A percentile compares a stretch with the other conserved stretches of the same genome.
These are phyloP conservation scores for Alternaria sp. DNA, from an alignment of 2,329 filamentous ascomycete genomes.

Conservation along the genomic window DNA sequence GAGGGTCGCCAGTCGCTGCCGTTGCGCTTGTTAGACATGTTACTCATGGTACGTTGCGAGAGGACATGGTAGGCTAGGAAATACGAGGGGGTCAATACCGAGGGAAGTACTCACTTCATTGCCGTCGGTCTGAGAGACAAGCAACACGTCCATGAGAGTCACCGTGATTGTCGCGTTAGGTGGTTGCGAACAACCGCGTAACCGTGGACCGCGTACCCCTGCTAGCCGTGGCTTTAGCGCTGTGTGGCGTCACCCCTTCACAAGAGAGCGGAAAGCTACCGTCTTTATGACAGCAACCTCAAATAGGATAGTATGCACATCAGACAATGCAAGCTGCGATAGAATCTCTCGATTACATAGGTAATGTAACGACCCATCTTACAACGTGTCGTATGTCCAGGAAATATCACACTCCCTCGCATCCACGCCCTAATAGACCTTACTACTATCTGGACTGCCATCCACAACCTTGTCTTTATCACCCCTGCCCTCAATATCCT, in stretches of 20 bases:
- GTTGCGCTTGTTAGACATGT: not conserved
- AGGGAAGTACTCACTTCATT: slow-evolving; percentile 25
- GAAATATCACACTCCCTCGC: not conserved
- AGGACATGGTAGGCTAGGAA: not conserved
- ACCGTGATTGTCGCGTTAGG: slow-evolving; percentile 30
- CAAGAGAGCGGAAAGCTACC: not conserved
- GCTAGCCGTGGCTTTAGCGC: slow-evolving; percentile 20
- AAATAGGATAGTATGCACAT: not conserved
- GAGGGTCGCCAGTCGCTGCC: slow-evolving; percentile 23
- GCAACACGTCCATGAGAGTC: slow-evolving; percentile 32
- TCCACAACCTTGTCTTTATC: slow-evolving; percentile 29
- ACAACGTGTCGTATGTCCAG: not conserved
- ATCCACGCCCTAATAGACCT: not conserved
- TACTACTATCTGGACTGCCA: slow-evolving; percentile 3
- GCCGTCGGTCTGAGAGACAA: slow-evolving; percentile 19
- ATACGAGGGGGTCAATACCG: not conserved
- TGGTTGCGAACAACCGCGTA: slow-evolving; percentile 17
- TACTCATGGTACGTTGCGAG: not conserved
- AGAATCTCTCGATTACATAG: not conserved
- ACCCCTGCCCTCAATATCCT: slow-evolving; percentile 35
- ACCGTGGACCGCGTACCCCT: slow-evolving; percentile 12
- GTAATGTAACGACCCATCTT: not conserved
- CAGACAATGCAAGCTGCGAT: not conserved
- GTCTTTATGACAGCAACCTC: not conserved
- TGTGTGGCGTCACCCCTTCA: slow-evolving; percentile 4